A percentile compares a stretch with the other conserved stretches of the same genome.
Conservation (phyloP, 2,329 filamentous ascomycete genomes). For the Trichophyton rubrum region DNA sequence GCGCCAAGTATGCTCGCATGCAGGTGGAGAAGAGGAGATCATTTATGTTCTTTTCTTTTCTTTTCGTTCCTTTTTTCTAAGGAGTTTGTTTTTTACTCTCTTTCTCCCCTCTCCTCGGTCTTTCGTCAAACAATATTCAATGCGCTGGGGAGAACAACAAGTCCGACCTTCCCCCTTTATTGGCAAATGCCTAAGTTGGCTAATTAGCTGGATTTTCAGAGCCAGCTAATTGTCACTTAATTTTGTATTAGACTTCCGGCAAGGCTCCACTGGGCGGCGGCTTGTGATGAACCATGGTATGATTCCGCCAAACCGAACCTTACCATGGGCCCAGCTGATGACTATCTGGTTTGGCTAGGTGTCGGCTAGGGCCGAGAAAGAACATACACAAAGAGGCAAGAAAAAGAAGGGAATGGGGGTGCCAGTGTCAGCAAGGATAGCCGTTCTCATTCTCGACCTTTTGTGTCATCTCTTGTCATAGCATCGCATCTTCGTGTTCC, state of each 20-base stretch:
- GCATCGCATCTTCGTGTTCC: not conserved
- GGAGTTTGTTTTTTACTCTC: not conserved
- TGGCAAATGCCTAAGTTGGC: not conserved
- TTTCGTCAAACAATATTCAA: not conserved
- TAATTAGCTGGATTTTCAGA: not conserved
- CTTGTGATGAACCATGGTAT: slow-evolving; percentile 5
- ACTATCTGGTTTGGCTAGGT: not conserved
- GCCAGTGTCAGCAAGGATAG: not conserved
- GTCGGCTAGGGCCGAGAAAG: not conserved
- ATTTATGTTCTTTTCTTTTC: not conserved
- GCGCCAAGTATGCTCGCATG: not conserved
- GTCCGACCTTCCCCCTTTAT: not conserved
- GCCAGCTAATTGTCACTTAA: not conserved
- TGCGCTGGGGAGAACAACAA: not conserved
- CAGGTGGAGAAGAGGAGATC: not conserved
- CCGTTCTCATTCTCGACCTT: not conserved
- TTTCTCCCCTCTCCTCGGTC: not conserved
- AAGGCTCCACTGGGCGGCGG: slow-evolving; percentile 5
- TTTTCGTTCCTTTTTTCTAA: not conserved
- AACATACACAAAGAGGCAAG: not conserved
- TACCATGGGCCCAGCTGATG: not conserved
- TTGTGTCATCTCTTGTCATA: not conserved
- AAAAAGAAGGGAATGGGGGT: not conserved
- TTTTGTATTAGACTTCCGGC: slow-evolving; percentile 5
- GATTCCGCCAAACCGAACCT: slow-evolving; percentile 3